phyloP scores from a whole-genome alignment of 2,329 filamentous ascomycete genomes.

The Pseudopithomyces chartarum region DNA sequence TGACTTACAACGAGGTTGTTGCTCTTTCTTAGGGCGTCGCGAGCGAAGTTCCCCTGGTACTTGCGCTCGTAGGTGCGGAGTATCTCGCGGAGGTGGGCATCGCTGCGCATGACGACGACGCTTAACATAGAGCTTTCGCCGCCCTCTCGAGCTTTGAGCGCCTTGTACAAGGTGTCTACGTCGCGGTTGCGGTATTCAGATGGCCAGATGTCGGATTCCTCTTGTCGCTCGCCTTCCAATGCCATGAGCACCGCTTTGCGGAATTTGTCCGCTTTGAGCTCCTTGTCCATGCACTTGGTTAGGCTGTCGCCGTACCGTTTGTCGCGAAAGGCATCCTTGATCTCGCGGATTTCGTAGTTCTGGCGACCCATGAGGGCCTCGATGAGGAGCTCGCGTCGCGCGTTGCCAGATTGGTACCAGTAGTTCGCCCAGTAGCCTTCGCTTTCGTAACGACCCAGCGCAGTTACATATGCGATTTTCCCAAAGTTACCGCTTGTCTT shows the following conservation, averaged over 20 bases:
- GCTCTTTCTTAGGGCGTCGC: conserved; percentile 85
- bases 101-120: conserved; percentile 80
- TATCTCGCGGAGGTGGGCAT: conserved; percentile 80
- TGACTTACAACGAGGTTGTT: conserved; percentile 85
- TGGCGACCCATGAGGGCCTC: conserved; percentile 89
- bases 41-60: conserved; percentile 81
- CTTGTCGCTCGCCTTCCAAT: conserved; percentile 81
- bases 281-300: conserved; percentile 83
- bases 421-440: conserved; percentile 99
- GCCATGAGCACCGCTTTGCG: conserved; percentile 83
- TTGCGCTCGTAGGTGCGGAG: conserved; percentile 75
- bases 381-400: conserved; percentile 85
- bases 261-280: conserved; percentile 96
- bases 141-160: conserved; percentile 72
- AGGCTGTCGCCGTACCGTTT: conserved; percentile 88
- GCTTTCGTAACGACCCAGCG: conserved; percentile 86
- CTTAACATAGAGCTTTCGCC: conserved; percentile 87
- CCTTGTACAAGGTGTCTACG: conserved; percentile 71
- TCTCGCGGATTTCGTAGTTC: conserved; percentile 83
- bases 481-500: conserved; percentile 80
- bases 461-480: conserved; percentile 89
- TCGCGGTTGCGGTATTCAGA: conserved; percentile 67
- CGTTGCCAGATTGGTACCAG: conserved; percentile 90
- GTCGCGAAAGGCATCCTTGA: conserved; percentile 88
- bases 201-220: conserved; percentile 69